Evolutionary conservation across 1,284 basidiomycete genomes (phyloP), one percentile per base, ranked within the genome.

Genomic region (Leccinum fuscescens): DNA sequence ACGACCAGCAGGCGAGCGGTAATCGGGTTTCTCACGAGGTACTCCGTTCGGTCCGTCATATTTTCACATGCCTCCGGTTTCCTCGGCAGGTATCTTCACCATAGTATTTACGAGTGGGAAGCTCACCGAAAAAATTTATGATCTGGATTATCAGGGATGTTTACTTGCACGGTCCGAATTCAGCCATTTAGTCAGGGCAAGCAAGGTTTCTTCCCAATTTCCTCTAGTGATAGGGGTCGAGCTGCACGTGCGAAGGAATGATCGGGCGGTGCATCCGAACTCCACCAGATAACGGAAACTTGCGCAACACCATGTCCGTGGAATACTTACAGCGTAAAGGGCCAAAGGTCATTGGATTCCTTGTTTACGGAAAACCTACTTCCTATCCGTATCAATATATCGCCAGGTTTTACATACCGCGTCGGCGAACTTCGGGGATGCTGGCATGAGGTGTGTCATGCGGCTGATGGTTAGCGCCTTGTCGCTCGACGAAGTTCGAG

Each of bases 121-220:
- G 12, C 31, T 22, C 31, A 20, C n/a, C 14, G 14, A 46, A 39
- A 31, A 24, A 37, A 54, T 17, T 11, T 24, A 7, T 44, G 27
- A 39, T 42, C 33, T 14, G 24, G 48, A 50, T 50, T 14, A 35
- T 35, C 35, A 24, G 51, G 24, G 51, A 31, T 11, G 37, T 29
- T 31, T n/a, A 44, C 39, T 44, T 44, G 39, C n/a, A 22, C 39
- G 7, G 37, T 54, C 31, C 46, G 22, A 17, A 44, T 50, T 4
- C 24, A 31, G 24, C 17, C 15, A 22, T 54, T 12, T 11, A 46
- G 44, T 54, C 61, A 62, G 61, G 61, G 61, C 24, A 31, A 55
- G 37, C 46, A 62, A 64, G 50, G 61, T 62, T 62, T 20, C 12
- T 12, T 54, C 12, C 11, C 20, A 52, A 17, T 52, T 17, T n/a